Evolutionary conservation across 768 basidiomycete species (phyloP), one percentile per base, ranked within the genome.

Genomic region (Clathrus columnatus): DNA sequence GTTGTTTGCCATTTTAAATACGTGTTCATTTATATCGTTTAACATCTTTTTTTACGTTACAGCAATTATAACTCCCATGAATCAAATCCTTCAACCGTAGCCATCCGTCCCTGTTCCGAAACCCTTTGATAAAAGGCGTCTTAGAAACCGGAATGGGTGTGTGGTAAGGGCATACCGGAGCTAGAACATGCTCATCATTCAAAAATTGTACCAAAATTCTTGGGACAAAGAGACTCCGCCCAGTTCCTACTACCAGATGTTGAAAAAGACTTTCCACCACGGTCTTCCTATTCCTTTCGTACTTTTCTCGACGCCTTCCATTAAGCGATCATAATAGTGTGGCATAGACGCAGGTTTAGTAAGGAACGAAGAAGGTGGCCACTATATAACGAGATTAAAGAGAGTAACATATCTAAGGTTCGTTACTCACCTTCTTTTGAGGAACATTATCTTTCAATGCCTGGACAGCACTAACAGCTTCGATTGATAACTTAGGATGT

Each of bases 231-330:
- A n/a, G n/a, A n/a, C n/a, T n/a, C n/a, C n/a, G n/a, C n/a, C n/a
- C 4, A 3, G n/a, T 3, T 4, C 11, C n/a, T 8, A 36, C 36
- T 36, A 83, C 86, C 87, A 88, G 57, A 88, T 74, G 36, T 80
- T 79, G 61, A 91, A 83, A 67, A 91, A 86, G 43, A 85, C 70
- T 66, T 91, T 88, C 88, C 88, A 91, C 84, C 84, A 83, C 2
- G 88, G 86, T 53, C 88, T 73, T 29, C 77, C 77, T 44, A 88
- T 84, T n/a, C 88, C 88, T 62, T 82, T 72, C 10, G 81, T 77
- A 61, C 84, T 86, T 69, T 84, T 86, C 57, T 87, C 81, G 58
- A 84, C 81, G 5, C 81, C 88, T 61, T 87, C 85, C 1, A 80
- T 73, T 7, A 91, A 76, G 23, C 84, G 79, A 44, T 81, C 75